A percentile compares a stretch with the other conserved stretches of the same genome.
These are phyloP conservation scores for Colletotrichum shisoi DNA, from an alignment of 2,329 filamentous ascomycete species.

Conservation along the genomic window DNA sequence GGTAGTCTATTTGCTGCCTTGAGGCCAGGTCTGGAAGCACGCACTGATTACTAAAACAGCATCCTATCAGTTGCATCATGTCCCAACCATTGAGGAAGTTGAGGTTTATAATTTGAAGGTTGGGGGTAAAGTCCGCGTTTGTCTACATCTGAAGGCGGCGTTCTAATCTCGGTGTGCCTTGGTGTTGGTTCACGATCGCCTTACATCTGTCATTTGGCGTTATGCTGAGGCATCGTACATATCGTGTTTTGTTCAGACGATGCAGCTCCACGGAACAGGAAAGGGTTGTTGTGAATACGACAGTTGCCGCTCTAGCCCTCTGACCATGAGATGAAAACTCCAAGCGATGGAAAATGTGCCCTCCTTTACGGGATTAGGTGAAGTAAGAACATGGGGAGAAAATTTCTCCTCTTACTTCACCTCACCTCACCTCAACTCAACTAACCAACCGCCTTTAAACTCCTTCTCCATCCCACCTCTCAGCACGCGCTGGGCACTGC, in stretches of 20 bases:
- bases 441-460: too few species aligned
- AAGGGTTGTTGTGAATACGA: background rate
- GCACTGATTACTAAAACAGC: too few species aligned
- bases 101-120: too few species aligned
- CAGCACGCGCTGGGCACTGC: too few species aligned
- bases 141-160: background rate
- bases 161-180: background rate
- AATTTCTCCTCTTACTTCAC: background rate
- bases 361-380: background rate
- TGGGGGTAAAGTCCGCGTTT: too few species aligned
- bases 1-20: too few species aligned
- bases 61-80: too few species aligned
- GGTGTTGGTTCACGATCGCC: background rate
- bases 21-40: too few species aligned
- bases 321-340: background rate
- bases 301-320: background rate
- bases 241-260: background rate
- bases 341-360: background rate
- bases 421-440: background rate
- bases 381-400: too few species aligned
- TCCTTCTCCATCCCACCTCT: too few species aligned
- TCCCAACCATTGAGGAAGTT: too few species aligned
- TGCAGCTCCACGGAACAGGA: background rate
- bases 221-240: too few species aligned
- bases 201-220: background rate